Percentiles rank a stretch among this genome's conserved stretches.
Conservation (phyloP, 345 rosid species). For the Arabidopsis thaliana region DNA sequence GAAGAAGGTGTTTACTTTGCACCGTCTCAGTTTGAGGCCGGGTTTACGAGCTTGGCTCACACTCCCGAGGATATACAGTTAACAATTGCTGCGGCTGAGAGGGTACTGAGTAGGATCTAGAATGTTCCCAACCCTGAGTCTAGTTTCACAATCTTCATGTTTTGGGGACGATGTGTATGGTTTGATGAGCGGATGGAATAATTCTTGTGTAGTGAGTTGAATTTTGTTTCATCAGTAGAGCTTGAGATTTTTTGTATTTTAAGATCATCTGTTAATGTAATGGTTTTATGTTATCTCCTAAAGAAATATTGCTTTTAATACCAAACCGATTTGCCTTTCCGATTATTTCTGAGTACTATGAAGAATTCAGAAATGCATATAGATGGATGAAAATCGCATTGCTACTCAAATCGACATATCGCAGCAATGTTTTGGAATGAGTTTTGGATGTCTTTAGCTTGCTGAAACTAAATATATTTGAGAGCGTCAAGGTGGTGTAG, state of each 20-base stretch:
- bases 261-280: background rate
- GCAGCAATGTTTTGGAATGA: too few relatives aligned
- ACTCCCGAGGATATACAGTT: slow-evolving; percentile 67
- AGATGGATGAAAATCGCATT: too few relatives aligned
- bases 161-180: background rate
- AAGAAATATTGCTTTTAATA: background rate
- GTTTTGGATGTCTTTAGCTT: too few relatives aligned
- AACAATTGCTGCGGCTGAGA: slow-evolving; percentile 85
- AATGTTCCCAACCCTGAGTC: slow-evolving; percentile 2
- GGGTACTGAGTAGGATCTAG: slow-evolving; percentile 69
- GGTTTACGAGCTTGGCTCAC: slow-evolving; percentile 95
- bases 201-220: slow-evolving; percentile 28
- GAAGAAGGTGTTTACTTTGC: slow-evolving; percentile 96
- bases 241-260: slow-evolving; percentile 23
- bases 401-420: too few relatives aligned
- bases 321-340: too few relatives aligned
- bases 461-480: too few relatives aligned
- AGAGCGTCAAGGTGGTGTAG: too few relatives aligned
- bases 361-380: too few relatives aligned
- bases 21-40: slow-evolving; percentile 98
- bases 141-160: slow-evolving; percentile 8
- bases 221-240: slow-evolving; percentile 15
- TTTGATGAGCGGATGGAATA: slow-evolving; percentile 14
- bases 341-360: background rate
- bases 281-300: background rate